Evolutionary conservation across 176 grass and related monocot genomes (phyloP), one percentile per base, ranked within the genome.

Genomic region (Oryza meyeriana): DNA sequence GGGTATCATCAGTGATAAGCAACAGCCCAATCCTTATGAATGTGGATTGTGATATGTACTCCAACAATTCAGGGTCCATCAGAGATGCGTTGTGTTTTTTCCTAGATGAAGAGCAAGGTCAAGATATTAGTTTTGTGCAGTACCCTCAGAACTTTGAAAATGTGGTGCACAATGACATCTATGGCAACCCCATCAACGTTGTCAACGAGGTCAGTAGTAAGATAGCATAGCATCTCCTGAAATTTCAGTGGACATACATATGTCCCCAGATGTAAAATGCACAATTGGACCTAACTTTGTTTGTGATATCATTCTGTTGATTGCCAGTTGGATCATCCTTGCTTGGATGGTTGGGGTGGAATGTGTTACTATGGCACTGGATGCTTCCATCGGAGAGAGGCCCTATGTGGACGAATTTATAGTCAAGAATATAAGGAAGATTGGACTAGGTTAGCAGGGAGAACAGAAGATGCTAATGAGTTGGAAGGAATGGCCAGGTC

Each of bases 21-120:
- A 92, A 90, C 52, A 79, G 91, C 9, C 66, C 87, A 22, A 59
- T 97, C 82, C 90, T 97, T 48, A 83, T 97, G 81, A 97, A 94
- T 65, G 79, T 86, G 5, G 89, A 97, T 63, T 97, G 94, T 26
- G 94, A 97, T 64, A 97, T 94, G 94, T 91, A 94, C 78, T 94
- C 91, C 5, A 97, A 91, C 71, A 86, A 94, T 65, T 89, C 91
- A 28, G 78, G 87, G 13, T 87, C 85, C 42, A 71, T 97, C 61
- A 91, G 83, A 79, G 94, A 97, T 64, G 85, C 87, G 26, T 34
- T 94, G 27, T 94, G 94, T 39, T 91, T 97, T 82, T 75, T 97
- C 45, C 68, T 94, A 74, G 91, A 94, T 72, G 86, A 90, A 84
- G 62, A 92, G 26, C 85, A 86, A 75, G 85, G 94, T 29, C 91